Evolutionary conservation across 2,329 filamentous ascomycete species (phyloP), one percentile per base, ranked within the genome.

Genomic region (Chaetomiaceae sp.): DNA sequence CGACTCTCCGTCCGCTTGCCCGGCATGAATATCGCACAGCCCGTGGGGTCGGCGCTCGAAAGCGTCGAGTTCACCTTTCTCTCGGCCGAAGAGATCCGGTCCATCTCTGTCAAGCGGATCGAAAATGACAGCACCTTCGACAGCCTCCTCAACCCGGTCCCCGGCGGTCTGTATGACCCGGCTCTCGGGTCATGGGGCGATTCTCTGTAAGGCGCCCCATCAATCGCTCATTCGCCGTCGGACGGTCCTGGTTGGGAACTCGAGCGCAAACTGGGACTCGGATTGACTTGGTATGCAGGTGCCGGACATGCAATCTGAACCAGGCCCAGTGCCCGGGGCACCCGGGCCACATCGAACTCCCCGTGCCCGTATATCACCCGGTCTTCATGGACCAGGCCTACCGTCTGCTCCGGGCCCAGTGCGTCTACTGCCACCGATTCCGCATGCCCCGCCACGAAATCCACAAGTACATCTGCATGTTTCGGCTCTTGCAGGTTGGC

Each of bases 111-210:
- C 62, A 94, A 94, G 76, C 84, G 85, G 71, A 95, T 99, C 64
- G 88, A 95, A 67, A 95, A 95, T 74, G 87, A 91, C 47, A 89
- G 82, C 61, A 96, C 94, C n/a, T 94, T 97, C 70, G 94, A 97
- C 72, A 90, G 84, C 54, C 82, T 96, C 53, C 80, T 95, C 61
- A 91, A 96, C 64, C 91, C 92, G 7, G 82, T 95, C 9, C 88
- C 91, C 14, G 91, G 91, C 55, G 94, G 94, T 68, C 80, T 99
- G 8, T 96, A 99, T 67, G 94, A 96, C 71, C 83, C 89, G 52
- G 91, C 92, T 43, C 78, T 99, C 56, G 94, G 94, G 27, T 89
- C 92, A 49, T 96, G 90, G 80, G 84, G 88, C 44, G 90, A 96
- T 66, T 82, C 88, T 69, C 77, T 84, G 89, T 95, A 80, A 75